These are phyloP conservation scores for Jackrogersella minutella DNA, from an alignment of 495 filamentous ascomycete species.

Conservation along the genomic window DNA sequence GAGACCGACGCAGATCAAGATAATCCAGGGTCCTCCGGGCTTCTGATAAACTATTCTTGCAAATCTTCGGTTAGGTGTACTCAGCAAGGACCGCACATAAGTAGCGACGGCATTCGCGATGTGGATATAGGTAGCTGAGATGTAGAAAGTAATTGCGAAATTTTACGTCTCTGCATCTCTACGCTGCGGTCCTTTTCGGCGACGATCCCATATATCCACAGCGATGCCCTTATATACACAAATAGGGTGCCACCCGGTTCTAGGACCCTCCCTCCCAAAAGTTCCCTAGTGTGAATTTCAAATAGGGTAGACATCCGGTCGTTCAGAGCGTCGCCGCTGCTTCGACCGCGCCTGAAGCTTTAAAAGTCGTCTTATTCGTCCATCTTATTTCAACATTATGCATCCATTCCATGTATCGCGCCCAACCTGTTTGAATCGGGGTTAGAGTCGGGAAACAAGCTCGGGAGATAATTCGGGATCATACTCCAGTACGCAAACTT, in stretches of 20 bases:
- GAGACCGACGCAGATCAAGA: conserved; percentile 2
- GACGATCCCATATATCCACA: conserved; percentile 11
- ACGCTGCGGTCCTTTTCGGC: background rate
- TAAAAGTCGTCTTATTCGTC: conserved; percentile 65
- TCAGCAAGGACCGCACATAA: background rate
- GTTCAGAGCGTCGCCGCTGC: conserved; percentile 74
- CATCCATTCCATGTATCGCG: conserved; percentile 66
- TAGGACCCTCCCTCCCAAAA: conserved; percentile 12
- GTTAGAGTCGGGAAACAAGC: conserved; percentile 11
- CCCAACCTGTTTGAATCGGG: conserved; percentile 54
- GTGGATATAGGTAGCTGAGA: background rate
- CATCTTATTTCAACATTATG: conserved; percentile 61
- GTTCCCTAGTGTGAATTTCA: conserved; percentile 1
- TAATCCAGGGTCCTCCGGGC: background rate
- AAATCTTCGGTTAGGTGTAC: background rate
- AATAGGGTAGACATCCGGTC: conserved; percentile 1
- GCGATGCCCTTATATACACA: conserved; percentile 29
- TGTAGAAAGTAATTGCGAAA: background rate
- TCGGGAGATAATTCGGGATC: conserved; percentile 31
- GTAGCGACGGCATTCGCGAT: background rate
- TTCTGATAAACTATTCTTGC: background rate
- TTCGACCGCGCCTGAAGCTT: conserved; percentile 70
- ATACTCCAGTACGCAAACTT: conserved; percentile 96
- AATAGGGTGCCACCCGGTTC: conserved; percentile 18
- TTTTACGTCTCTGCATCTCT: background rate